Base-by-base conservation (phyloP, 2,329 filamentous ascomycete species). In the Sclerotiophoma versabilis region DNA sequence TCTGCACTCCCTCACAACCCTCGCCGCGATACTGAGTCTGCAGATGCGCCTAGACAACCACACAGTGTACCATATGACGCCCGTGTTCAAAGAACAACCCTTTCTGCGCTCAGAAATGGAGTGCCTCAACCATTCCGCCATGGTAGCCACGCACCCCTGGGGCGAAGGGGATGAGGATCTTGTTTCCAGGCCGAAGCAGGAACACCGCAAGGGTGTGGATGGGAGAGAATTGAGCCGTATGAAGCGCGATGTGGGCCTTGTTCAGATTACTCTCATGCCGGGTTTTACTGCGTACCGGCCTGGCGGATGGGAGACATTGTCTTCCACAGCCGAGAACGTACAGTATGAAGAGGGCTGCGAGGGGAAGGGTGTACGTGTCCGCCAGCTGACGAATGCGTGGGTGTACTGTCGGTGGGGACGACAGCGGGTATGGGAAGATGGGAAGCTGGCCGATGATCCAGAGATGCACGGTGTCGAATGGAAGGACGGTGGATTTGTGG, bases 1-100 rank as follows among this genome's bases (percentile, higher is more conserved):
- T 10, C 47, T 50, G 1, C 19, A 43, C 32, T 8, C 29, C 19
- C 26, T 62, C 7, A 45, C 51, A 38, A 7, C 15, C 3, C 1
- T 68, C n/a, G 63, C 70, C 19, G 70, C 49, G 6, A 33, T 71
- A 0, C 56, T 72, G 10, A 57, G 52, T 34, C 57, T 74, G 0
- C 38, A 54, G 29, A 72, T 74, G 68, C 63, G 58, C 19, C 25
- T 63, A 5, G 65, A 70, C 37, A 36, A 56, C 0, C 58, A 66
- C 50, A 73, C 70, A 2, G 61, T 60, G 2, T 75, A 75, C 60
- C 50, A 65, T 61, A 57, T 69, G 49, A 34, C 43, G 1, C 68
- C 67, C 12, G 29, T 60, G 0, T 62, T 64, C 59, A 72, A 72
- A 48, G 69, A 73, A 58, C 60, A 66, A 14, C 38, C 9, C 14